These are phyloP conservation scores for Cynanchum wilfordii DNA, from an alignment of 257 asterid genomes.

Conservation along the genomic window DNA sequence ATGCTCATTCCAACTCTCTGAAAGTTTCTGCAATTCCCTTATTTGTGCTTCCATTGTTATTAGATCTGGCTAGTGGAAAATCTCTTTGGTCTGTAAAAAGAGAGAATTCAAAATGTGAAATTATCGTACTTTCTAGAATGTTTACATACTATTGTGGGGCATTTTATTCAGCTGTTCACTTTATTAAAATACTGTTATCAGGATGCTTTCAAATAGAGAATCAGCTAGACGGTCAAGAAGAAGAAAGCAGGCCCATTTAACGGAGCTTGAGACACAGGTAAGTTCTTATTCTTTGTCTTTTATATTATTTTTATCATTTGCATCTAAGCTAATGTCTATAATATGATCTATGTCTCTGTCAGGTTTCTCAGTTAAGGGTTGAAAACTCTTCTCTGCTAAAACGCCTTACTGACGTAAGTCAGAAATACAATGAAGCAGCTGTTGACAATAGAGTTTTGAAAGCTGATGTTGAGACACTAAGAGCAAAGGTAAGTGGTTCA, in stretches of 20 bases:
- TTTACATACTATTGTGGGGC: neutral
- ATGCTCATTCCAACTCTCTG: neutral
- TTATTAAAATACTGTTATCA: conserved; percentile 26
- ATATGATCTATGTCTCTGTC: conserved; percentile 21
- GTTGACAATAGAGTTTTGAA: conserved; percentile 93
- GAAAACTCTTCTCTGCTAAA: conserved; percentile 77
- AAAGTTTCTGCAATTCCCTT: neutral
- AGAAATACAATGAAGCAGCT: conserved; percentile 83
- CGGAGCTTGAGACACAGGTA: conserved; percentile 93
- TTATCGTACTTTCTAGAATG: neutral
- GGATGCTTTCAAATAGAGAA: conserved; percentile 99
- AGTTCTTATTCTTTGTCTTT: neutral
- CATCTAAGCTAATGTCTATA: neutral
- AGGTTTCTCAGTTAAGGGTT: conserved; percentile 74
- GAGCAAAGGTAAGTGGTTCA: conserved; percentile 63
- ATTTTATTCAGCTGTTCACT: neutral
- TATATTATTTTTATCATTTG: neutral
- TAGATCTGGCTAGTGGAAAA: neutral
- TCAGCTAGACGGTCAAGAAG: conserved; percentile 98
- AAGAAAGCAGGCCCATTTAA: conserved; percentile 92
- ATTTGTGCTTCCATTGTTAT: no score
- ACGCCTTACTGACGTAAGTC: conserved; percentile 74
- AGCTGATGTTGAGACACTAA: conserved; percentile 91
- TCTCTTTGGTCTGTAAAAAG: neutral
- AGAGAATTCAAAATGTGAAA: neutral